Percentiles rank a stretch among this genome's conserved stretches.
These are phyloP conservation scores for Colletotrichum zoysiae DNA, from an alignment of 2,329 filamentous ascomycete species.

Conservation along the genomic window DNA sequence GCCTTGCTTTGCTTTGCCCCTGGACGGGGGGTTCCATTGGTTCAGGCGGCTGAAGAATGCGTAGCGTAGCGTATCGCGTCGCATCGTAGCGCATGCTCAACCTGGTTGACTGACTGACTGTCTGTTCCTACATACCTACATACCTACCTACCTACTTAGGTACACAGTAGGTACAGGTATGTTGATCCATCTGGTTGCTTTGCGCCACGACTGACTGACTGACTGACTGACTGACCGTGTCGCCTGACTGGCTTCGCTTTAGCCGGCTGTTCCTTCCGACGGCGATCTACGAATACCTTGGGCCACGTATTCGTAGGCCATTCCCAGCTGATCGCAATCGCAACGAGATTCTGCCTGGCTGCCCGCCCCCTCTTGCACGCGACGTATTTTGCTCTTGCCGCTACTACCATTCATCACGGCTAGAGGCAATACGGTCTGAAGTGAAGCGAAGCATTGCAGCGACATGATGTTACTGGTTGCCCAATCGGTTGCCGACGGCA, in stretches of 20 bases:
- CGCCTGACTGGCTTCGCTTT: background rate
- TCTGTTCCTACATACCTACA: no score
- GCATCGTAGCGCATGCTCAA: background rate
- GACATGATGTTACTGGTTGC: background rate
- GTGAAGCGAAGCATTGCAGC: slow-evolving; percentile 3
- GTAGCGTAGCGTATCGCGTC: slow-evolving; percentile 10
- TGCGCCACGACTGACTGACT: slow-evolving; percentile 9
- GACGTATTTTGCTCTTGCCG: slow-evolving; percentile 25
- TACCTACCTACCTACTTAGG: no score
- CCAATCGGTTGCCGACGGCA: background rate
- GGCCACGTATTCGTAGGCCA: background rate
- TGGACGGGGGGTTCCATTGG: slow-evolving; percentile 20
- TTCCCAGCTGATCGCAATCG: slow-evolving; percentile 20
- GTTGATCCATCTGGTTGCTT: slow-evolving; percentile 13
- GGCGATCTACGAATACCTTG: slow-evolving; percentile 15
- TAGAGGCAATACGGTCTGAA: background rate
- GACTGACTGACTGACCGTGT: background rate
- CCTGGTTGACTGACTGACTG: background rate
- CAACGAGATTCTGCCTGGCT: background rate
- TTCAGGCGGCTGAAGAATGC: slow-evolving; percentile 31
- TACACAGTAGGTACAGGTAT: background rate
- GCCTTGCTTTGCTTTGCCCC: slow-evolving; percentile 7
- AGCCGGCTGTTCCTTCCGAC: slow-evolving; percentile 1
- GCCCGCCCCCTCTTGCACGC: slow-evolving; percentile 3
- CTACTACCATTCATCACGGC: slow-evolving; percentile 18